Percentiles rank a stretch among this genome's conserved stretches.
These are phyloP conservation scores for Bruguiera parviflora DNA, from an alignment of 345 rosid species.

Conservation along the genomic window DNA sequence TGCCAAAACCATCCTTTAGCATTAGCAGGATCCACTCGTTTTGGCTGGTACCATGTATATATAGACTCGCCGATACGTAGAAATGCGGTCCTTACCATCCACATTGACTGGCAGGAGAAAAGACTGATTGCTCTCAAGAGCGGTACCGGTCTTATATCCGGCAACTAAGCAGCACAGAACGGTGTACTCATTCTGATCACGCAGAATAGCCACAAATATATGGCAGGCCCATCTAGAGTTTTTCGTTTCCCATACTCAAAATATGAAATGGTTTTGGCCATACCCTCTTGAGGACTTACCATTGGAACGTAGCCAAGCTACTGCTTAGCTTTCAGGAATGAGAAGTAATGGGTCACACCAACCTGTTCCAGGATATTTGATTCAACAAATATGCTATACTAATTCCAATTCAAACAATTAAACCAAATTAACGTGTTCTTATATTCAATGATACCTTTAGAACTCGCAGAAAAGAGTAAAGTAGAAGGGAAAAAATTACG, in stretches of 20 bases:
- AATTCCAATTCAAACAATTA: too few relatives aligned
- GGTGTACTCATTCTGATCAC: slow-evolving; percentile 45
- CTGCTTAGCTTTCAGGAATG: slow-evolving; percentile 73
- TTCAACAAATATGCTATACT: too few relatives aligned
- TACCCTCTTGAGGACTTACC: slow-evolving; percentile 73
- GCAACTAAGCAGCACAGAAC: slow-evolving; percentile 58
- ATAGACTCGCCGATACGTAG: slow-evolving; percentile 54
- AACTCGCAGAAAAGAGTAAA: too few relatives aligned
- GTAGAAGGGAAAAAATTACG: too few relatives aligned
- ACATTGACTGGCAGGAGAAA: slow-evolving; percentile 51
- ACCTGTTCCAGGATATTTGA: slow-evolving; percentile 38
- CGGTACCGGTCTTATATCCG: slow-evolving; percentile 59
- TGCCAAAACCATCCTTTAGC: slow-evolving; percentile 91
- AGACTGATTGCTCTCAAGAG: slow-evolving; percentile 47
- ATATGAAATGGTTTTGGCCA: slow-evolving; percentile 78
- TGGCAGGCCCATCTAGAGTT: slow-evolving; percentile 64
- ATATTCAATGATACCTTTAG: too few relatives aligned
- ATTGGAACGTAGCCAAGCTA: slow-evolving; percentile 88
- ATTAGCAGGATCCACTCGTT: slow-evolving; percentile 61
- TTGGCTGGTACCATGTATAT: slow-evolving; percentile 60
- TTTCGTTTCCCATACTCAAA: slow-evolving; percentile 68
- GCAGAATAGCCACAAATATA: slow-evolving; percentile 51
- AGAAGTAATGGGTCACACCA: slow-evolving; percentile 87
- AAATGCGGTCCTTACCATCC: slow-evolving; percentile 40
- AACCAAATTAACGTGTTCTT: too few relatives aligned